A percentile compares a stretch with the other conserved stretches of the same genome.
These are phyloP conservation scores for Trichosporon sp. DNA, from an alignment of 1,284 basidiomycete genomes.

Conservation along the genomic window DNA sequence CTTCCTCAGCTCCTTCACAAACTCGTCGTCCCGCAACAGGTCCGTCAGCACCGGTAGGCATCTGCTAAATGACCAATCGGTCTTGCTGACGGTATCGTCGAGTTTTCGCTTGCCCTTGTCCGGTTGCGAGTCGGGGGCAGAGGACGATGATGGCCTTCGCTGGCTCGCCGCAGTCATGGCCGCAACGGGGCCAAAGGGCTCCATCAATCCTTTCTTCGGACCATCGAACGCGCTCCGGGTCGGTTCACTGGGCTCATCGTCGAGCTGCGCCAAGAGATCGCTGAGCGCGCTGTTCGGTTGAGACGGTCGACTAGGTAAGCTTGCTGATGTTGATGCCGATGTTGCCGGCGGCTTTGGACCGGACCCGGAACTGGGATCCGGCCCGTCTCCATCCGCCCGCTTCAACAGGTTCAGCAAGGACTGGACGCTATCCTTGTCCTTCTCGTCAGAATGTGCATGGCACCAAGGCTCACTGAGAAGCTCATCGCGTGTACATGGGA, in stretches of 20 bases:
- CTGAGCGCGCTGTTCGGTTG: slow-evolving; percentile 20
- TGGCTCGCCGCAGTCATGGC: slow-evolving; percentile 19
- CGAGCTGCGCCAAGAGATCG: slow-evolving; percentile 27
- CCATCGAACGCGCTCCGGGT: slow-evolving; percentile 25
- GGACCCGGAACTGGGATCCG: slow-evolving; percentile 11
- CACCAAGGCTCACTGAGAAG: slow-evolving; percentile 13
- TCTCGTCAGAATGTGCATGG: neutral
- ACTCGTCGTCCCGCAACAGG: slow-evolving; percentile 43
- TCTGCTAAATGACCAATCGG: slow-evolving; percentile 38
- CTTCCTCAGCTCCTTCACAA: slow-evolving; percentile 47
- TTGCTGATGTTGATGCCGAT: neutral
- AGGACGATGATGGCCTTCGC: slow-evolving; percentile 4
- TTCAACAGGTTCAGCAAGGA: slow-evolving; percentile 46
- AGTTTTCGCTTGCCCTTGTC: slow-evolving; percentile 30
- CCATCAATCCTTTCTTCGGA: slow-evolving; percentile 35
- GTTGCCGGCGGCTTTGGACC: neutral
- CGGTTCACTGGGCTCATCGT: neutral
- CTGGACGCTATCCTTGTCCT: slow-evolving; percentile 34
- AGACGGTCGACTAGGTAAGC: slow-evolving; percentile 3
- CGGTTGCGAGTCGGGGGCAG: neutral
- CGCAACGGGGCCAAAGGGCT: slow-evolving; percentile 49
- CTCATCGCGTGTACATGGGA: slow-evolving; percentile 9
- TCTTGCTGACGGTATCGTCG: slow-evolving; percentile 23
- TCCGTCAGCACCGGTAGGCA: slow-evolving; percentile 45
- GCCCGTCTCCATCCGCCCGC: slow-evolving; percentile 41